Evolutionary conservation across 129 eudicot genomes (phyloP).

Genomic region (Chrysanthemum lavandulifolium): DNA sequence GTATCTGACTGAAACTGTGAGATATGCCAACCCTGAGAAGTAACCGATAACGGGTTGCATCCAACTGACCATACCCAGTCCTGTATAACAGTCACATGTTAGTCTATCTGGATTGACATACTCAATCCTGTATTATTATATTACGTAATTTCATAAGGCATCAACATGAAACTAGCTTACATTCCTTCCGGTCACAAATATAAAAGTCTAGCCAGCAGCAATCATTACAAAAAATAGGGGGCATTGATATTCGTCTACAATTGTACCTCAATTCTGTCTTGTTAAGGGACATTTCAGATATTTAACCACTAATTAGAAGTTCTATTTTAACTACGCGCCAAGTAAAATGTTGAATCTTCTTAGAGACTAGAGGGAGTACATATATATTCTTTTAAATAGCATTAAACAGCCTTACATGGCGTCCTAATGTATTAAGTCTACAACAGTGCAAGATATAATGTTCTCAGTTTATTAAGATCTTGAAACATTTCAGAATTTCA

Average conservation of each 20-base stretch:
- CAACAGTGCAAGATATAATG: no score
- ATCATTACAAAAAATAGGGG: background rate
- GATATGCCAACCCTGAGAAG: conserved; percentile 87
- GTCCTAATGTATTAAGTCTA: background rate
- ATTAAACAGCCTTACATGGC: background rate
- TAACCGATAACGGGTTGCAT: conserved; percentile 79
- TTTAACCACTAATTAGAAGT: background rate
- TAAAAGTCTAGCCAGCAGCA: background rate
- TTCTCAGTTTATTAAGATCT: no score
- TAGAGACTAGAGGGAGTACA: background rate
- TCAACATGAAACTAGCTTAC: background rate
- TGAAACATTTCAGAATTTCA: no score
- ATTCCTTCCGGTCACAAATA: background rate
- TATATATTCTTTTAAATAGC: background rate
- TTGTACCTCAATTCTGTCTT: background rate
- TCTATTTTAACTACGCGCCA: background rate
- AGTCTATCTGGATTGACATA: conserved; percentile 4
- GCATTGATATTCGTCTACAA: background rate
- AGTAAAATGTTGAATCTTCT: background rate
- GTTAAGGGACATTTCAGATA: background rate
- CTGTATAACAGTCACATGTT: conserved; percentile 39
- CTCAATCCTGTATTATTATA: no score
- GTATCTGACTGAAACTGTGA: conserved; percentile 83
- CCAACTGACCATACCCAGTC: conserved; percentile 99
- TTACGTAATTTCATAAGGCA: background rate